phyloP scores from a whole-genome alignment of 2,329 filamentous ascomycete genomes.

The Hymenoscyphus scutula region DNA sequence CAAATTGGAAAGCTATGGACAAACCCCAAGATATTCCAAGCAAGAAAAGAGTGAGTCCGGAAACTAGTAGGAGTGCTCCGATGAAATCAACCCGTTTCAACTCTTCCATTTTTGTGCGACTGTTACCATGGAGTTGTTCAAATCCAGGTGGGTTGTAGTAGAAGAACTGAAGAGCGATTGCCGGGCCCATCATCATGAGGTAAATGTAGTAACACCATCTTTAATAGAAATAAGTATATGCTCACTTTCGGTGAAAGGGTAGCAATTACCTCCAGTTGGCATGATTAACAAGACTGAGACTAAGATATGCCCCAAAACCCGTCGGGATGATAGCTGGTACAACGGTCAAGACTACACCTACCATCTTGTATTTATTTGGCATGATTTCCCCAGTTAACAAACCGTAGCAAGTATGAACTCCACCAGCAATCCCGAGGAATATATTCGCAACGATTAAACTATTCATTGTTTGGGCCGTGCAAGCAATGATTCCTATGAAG shows the following conservation, averaged over 20 bases:
- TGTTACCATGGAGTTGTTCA: background rate
- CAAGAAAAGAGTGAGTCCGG: background rate
- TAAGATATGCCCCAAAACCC: background rate
- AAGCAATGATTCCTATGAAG: background rate
- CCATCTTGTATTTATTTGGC: constrained; percentile 3
- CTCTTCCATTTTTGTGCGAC: constrained; percentile 3
- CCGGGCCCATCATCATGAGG: constrained; percentile 3
- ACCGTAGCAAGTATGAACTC: background rate
- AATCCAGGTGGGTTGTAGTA: background rate
- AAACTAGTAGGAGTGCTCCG: background rate
- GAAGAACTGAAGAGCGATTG: background rate
- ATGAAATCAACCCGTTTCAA: background rate
- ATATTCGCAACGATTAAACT: background rate
- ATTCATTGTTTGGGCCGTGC: background rate
- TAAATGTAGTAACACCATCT: constrained; percentile 3
- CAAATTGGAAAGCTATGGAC: background rate
- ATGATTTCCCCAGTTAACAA: constrained; percentile 1
- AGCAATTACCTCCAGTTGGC: constrained; percentile 1
- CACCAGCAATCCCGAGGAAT: background rate
- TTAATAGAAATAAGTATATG: background rate
- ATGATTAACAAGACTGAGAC: background rate
- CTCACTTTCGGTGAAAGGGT: background rate
- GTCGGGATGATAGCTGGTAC: background rate
- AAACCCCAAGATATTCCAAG: constrained; percentile 2
- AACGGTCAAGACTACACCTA: background rate